A percentile compares a stretch with the other conserved stretches of the same genome.
Conservation (phyloP, 495 filamentous ascomycete species). For the Durotheca rogersii region DNA sequence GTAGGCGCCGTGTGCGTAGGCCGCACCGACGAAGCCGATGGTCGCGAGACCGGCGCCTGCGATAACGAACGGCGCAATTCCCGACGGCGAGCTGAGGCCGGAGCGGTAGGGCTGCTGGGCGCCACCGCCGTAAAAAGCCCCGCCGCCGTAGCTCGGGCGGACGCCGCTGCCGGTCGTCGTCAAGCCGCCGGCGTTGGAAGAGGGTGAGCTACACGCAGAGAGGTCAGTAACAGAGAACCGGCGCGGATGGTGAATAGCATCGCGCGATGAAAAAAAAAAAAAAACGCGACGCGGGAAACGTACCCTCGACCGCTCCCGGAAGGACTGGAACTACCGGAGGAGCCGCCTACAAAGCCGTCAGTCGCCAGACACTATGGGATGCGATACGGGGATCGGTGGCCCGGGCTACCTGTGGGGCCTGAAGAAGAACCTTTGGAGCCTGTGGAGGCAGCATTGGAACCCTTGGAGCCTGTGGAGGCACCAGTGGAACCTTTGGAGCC, state of each 20-base stretch:
- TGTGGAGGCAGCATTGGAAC: slow-evolving; percentile 16
- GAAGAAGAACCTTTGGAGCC: slow-evolving; percentile 5
- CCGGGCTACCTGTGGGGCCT: no score
- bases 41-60: slow-evolving; percentile 54
- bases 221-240: no score
- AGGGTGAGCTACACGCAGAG: slow-evolving; percentile 36
- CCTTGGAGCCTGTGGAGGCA: no score
- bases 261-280: no score
- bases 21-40: slow-evolving; percentile 57
- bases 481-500: slow-evolving; percentile 3
- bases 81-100: slow-evolving; percentile 59
- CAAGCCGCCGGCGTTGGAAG: slow-evolving; percentile 61
- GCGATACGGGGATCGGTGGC: no score
- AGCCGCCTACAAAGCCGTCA: no score
- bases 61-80: slow-evolving; percentile 59
- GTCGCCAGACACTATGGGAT: no score
- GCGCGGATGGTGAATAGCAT: no score
- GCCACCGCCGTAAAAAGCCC: slow-evolving; percentile 78
- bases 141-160: slow-evolving; percentile 61
- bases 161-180: slow-evolving; percentile 67
- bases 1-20: slow-evolving; percentile 66
- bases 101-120: slow-evolving; percentile 65
- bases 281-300: no score
- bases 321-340: not conserved
- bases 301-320: slow-evolving; percentile 18